Conservation (phyloP, 345 rosid species). For the Hibiscus tridactylites region DNA sequence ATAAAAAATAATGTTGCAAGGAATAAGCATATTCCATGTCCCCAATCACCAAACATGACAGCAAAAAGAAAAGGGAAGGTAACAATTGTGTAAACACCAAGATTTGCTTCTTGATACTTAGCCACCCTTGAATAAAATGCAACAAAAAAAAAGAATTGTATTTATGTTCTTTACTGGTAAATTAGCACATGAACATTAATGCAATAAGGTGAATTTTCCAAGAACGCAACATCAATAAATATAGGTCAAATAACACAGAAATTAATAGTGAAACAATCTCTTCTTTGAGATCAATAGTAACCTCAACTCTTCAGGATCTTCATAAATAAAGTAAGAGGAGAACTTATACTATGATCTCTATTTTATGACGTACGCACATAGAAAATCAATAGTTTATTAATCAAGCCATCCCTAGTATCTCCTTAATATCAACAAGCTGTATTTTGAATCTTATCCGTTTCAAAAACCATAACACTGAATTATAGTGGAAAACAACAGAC, state of each 20-base stretch:
- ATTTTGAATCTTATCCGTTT: not conserved
- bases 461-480: not conserved
- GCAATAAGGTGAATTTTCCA: not conserved
- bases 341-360: not conserved
- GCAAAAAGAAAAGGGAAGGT: slow-evolving; percentile 98
- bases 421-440: not conserved
- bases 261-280: not conserved
- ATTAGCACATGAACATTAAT: not conserved
- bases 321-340: not conserved
- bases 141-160: not conserved
- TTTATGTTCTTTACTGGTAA: not conserved
- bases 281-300: not conserved
- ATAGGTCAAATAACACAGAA: too few relatives aligned
- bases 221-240: too few relatives aligned
- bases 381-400: not conserved
- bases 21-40: slow-evolving; percentile 93
- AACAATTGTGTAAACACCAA: slow-evolving; percentile 69
- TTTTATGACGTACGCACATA: not conserved
- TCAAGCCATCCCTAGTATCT: not conserved
- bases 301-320: not conserved
- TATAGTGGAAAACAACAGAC: not conserved
- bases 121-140: slow-evolving; percentile 43
- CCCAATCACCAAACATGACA: slow-evolving; percentile 99
- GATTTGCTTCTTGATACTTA: slow-evolving; percentile 89
- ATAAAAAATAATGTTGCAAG: slow-evolving; percentile 60